Conservation (phyloP, 257 asterid genomes). For the Solanum pennellii region DNA sequence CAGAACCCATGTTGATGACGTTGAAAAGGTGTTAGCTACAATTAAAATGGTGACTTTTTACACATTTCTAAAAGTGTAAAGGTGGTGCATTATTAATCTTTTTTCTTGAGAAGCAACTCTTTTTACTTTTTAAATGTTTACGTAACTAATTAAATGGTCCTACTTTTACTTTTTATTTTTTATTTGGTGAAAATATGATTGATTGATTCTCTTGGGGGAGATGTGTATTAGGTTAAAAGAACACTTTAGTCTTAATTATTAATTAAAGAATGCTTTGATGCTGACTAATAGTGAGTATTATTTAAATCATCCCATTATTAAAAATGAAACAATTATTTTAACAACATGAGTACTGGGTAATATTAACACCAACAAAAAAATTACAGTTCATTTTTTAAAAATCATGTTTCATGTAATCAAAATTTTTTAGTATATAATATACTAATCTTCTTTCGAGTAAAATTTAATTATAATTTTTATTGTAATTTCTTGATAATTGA, state of each 20-base stretch:
- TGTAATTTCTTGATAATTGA: background rate
- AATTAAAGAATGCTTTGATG: background rate
- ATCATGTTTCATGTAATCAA: too few species aligned
- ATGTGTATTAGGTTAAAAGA: conserved; percentile 16
- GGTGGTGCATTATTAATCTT: background rate
- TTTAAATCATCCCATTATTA: background rate
- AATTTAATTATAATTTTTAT: background rate
- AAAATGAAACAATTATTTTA: background rate
- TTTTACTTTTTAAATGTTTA: background rate
- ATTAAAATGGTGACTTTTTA: background rate
- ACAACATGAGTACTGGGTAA: background rate
- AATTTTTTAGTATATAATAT: too few species aligned
- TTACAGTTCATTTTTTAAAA: background rate
- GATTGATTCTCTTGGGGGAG: background rate
- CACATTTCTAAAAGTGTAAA: background rate
- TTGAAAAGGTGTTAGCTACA: background rate
- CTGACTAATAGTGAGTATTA: background rate
- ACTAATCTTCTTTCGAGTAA: too few species aligned
- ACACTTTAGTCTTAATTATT: conserved; percentile 13
- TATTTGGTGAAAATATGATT: background rate
- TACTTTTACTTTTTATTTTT: background rate
- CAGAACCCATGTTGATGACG: too few species aligned
- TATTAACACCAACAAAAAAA: background rate
- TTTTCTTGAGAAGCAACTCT: background rate
- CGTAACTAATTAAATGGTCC: background rate